Evolutionary conservation across 139 green algal species (phyloP), one percentile per base, ranked within the genome.

Genomic region (Closterium sp.): DNA sequence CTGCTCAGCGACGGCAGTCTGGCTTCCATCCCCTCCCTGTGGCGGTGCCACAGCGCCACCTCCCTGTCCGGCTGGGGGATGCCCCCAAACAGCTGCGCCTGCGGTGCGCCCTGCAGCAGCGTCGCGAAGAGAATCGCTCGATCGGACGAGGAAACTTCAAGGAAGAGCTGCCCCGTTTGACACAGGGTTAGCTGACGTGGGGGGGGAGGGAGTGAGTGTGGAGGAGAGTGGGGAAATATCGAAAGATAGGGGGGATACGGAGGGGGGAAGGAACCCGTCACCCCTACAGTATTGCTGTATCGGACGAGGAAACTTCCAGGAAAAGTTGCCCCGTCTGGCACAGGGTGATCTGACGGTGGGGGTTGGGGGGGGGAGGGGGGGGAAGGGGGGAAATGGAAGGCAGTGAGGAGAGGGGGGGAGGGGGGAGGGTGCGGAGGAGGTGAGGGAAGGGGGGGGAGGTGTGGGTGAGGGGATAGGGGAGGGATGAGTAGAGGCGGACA

Each of bases 281-380:
- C n/a, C 30, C 81, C 2, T 1, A 94, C 3, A 94, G 90, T n/a
- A 89, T 25, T 3, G 91, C 64, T 12, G 32, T 66, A 16, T 91
- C 38, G 64, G 90, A 85, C 1, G 88, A 34, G n/a, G 88, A 89
- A 25, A 93, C 89, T 28, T 90, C 64, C 36, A 98, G 91, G 84
- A 98, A 97, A 0, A 98, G 95, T 93, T 98, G 95, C 8, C 96
- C 97, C 1, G 96, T 95, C 91, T 98, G 94, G 19, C 88, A 93
- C 34, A 97, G 66, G 36, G 87, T 95, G 43, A 89, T 69, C 43
- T 93, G 85, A 33, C 90, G 85, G 32, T 4, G n/a, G 85, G 32
- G 0, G 76, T 5, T 8, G 3, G 23, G 34, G 25, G 4, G 0
- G 69, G 38, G 16, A 0, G 38, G 38, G 38, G 38, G 12, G 12